Base-by-base conservation (phyloP, 345 rosid species). In the Arabidopsis suecica region DNA sequence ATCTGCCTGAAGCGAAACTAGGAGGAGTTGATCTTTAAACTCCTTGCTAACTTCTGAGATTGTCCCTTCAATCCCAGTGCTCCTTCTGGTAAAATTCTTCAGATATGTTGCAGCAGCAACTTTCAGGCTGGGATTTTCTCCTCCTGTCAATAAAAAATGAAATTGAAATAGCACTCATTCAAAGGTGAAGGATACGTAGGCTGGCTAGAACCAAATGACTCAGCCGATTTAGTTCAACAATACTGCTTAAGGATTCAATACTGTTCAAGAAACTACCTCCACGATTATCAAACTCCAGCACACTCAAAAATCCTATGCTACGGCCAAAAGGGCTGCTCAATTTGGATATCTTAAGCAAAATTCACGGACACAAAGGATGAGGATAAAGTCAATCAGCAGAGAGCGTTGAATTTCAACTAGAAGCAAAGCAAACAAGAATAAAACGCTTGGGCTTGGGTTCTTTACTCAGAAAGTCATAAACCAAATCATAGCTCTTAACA, bases 91-190 rank as follows among this genome's bases (percentile, higher is more conserved):
- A 33, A 88, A 86, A 70, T 90, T 92, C 86, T 88, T 92, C 14
- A 92, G 80, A 68, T 87, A 92, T 3, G 93, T 78, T 40, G 96
- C 90, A 68, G 97, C 97, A 49, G 96, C 88, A 73, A 86, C 79
- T 81, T 82, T 83, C 58, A 74, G 94, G 42, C 96, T 91, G 48
- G 69, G 80, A 75, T 74, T 83, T 75, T 81, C 84, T 73, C 87
- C 87, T 70, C 89, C 97, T 93, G 69, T 9, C 25, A 69, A 13
- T 45, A 23, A 55, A 38, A 51, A 16, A 64, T 11, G 22, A 42
- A 20, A 14, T 22, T n/a, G 25, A 28, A 55, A 0, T 42, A 61
- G 7, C 74, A 55, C 18, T 45, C 18, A 42, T 47, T 70, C 38
- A 77, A 45, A 33, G 18, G 25, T 49, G 0, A 44, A 3, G 48